Conservation (phyloP, 2,329 filamentous ascomycete genomes). For the Calonectria pseudoreteaudii region DNA sequence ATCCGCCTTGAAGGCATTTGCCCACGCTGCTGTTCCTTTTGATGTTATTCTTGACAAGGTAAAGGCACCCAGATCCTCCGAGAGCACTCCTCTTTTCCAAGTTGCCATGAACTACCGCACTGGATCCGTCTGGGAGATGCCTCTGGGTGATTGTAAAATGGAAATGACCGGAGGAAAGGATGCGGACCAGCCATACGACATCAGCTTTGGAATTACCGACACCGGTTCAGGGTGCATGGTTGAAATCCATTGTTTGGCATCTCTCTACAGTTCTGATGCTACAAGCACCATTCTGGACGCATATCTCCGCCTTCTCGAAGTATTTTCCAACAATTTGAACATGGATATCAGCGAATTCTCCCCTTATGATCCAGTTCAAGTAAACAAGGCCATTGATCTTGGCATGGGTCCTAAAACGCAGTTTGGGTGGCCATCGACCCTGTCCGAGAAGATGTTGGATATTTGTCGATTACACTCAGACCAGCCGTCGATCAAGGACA, state of each 20-base stretch:
- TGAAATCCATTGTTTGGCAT: slow-evolving; percentile 19
- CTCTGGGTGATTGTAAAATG: slow-evolving; percentile 36
- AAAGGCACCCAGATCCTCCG: slow-evolving; percentile 51
- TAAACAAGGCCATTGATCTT: slow-evolving; percentile 12
- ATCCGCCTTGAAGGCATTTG: slow-evolving; percentile 45
- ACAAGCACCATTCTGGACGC: slow-evolving; percentile 11
- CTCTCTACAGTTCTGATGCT: slow-evolving; percentile 18
- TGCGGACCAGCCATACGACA: slow-evolving; percentile 33
- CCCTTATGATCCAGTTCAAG: background rate
- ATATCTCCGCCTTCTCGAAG: slow-evolving; percentile 24
- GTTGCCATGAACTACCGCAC: slow-evolving; percentile 59
- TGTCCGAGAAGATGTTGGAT: slow-evolving; percentile 18
- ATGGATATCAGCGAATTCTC: background rate
- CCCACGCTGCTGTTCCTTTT: slow-evolving; percentile 57
- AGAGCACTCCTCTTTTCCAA: slow-evolving; percentile 59
- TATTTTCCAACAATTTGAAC: background rate
- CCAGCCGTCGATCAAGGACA: slow-evolving; percentile 23
- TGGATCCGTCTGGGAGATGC: slow-evolving; percentile 40
- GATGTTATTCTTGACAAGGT: slow-evolving; percentile 58
- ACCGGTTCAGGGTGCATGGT: slow-evolving; percentile 21
- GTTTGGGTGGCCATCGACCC: slow-evolving; percentile 17
- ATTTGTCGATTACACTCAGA: slow-evolving; percentile 4
- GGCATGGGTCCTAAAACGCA: slow-evolving; percentile 11
- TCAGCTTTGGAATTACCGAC: slow-evolving; percentile 29
- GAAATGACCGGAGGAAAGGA: slow-evolving; percentile 35